Percentiles rank a stretch among this genome's conserved stretches.
These are phyloP conservation scores for Pyrrhoderma noxium DNA, from an alignment of 1,284 basidiomycete genomes.

Conservation along the genomic window DNA sequence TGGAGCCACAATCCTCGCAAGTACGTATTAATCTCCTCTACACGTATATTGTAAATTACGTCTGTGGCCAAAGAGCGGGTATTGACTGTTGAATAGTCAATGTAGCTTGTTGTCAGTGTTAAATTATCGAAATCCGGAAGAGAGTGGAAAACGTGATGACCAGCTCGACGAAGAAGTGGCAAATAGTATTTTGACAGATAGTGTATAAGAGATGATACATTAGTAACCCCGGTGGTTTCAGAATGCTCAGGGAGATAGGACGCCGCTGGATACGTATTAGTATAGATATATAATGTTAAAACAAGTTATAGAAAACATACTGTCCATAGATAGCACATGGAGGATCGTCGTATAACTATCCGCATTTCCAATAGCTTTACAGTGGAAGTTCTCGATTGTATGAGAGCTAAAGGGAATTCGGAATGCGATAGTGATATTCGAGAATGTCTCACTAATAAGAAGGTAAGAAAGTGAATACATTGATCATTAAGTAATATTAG, in stretches of 20 bases:
- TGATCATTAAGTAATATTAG: neutral
- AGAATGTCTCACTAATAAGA: neutral
- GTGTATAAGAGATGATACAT: slow-evolving; percentile 6
- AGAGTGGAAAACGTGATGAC: slow-evolving; percentile 17
- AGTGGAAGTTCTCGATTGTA: slow-evolving; percentile 9
- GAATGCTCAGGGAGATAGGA: slow-evolving; percentile 15
- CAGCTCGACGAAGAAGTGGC: slow-evolving; percentile 14
- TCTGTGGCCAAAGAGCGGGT: slow-evolving; percentile 13
- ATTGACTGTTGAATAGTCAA: slow-evolving; percentile 19
- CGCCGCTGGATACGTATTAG: slow-evolving; percentile 7
- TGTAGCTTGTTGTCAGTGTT: slow-evolving; percentile 11
- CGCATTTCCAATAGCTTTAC: slow-evolving; percentile 10
- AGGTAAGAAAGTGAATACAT: no score
- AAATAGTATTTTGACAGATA: slow-evolving; percentile 18
- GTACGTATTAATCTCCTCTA: slow-evolving; percentile 28
- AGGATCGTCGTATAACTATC: slow-evolving; percentile 8
- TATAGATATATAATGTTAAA: no score
- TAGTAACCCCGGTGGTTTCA: slow-evolving; percentile 2
- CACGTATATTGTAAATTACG: slow-evolving; percentile 23
- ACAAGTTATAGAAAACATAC: no score
- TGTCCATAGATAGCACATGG: slow-evolving; percentile 14
- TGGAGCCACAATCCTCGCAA: slow-evolving; percentile 28
- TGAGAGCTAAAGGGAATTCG: slow-evolving; percentile 17
- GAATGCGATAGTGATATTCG: slow-evolving; percentile 16
- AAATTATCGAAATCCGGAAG: slow-evolving; percentile 21